phyloP scores from a whole-genome alignment of 805 yeast species.

The Cyberlindnera saturnus region DNA sequence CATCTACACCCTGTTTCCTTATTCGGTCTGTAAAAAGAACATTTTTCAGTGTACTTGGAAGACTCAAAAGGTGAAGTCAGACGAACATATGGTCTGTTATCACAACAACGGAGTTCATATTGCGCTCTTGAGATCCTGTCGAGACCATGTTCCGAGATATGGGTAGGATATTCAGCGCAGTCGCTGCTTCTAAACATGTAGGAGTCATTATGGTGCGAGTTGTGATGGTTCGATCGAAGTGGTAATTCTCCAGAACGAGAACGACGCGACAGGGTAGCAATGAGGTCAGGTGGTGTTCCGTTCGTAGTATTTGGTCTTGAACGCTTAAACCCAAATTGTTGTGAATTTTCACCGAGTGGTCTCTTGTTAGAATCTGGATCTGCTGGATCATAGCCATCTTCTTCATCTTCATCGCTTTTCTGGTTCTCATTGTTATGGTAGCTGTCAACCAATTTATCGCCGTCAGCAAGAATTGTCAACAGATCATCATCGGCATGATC shows the following conservation, averaged over 20 bases:
- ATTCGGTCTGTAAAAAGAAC: not conserved
- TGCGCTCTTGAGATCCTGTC: not conserved
- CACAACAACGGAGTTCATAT: not conserved
- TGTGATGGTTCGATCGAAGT: not conserved
- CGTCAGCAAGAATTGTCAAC: slow-evolving; percentile 1
- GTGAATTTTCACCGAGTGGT: not conserved
- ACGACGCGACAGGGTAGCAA: not conserved
- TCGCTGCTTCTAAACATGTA: too few relatives aligned
- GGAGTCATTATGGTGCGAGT: not conserved
- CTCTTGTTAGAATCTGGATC: not conserved
- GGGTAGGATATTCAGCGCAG: not conserved
- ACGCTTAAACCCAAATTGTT: not conserved
- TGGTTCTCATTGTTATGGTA: not conserved
- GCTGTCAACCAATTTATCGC: not conserved
- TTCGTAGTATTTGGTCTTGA: not conserved
- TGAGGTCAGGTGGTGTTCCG: not conserved
- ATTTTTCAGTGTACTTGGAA: not conserved
- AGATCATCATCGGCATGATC: slow-evolving; percentile 1
- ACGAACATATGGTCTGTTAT: not conserved
- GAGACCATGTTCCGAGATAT: not conserved
- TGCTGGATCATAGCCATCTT: not conserved
- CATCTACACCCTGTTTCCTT: not conserved
- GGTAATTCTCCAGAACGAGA: slow-evolving; percentile 1
- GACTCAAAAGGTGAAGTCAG: not conserved
- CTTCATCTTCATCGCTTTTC: not conserved